Evolutionary conservation across 192 early-diverging fungal species (phyloP).

Genomic region (Coemansia sp.): DNA sequence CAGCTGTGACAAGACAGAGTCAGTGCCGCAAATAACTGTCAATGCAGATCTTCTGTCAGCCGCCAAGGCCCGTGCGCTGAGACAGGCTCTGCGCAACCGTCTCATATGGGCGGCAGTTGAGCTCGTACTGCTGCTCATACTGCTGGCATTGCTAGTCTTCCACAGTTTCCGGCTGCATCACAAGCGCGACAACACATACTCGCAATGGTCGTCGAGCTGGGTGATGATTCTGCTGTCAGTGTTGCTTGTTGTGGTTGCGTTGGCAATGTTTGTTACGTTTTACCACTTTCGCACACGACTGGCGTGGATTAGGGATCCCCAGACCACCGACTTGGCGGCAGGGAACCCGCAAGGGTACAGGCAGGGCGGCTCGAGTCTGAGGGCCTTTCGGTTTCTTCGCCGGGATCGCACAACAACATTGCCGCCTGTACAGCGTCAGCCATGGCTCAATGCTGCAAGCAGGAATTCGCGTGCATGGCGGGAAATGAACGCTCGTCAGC

Average conservation of each 20-base stretch:
- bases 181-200: slow-evolving; percentile 30
- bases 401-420: not conserved
- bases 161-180: slow-evolving; percentile 43
- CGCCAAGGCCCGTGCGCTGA: slow-evolving; percentile 23
- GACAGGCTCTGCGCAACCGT: slow-evolving; percentile 22
- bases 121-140: slow-evolving; percentile 24
- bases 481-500: slow-evolving; percentile 29
- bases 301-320: slow-evolving; percentile 29
- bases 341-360: slow-evolving; percentile 10
- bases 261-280: slow-evolving; percentile 36
- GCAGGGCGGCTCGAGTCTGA: slow-evolving; percentile 7
- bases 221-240: slow-evolving; percentile 48
- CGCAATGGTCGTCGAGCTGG: slow-evolving; percentile 51
- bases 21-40: slow-evolving; percentile 6
- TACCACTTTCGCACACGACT: slow-evolving; percentile 43
- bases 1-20: slow-evolving; percentile 2
- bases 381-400: slow-evolving; percentile 4
- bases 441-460: slow-evolving; percentile 31
- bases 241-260: slow-evolving; percentile 31
- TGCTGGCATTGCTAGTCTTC: slow-evolving; percentile 42
- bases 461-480: slow-evolving; percentile 45
- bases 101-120: slow-evolving; percentile 25
- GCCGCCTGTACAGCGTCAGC: slow-evolving; percentile 11
- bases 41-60: slow-evolving; percentile 13
- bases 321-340: slow-evolving; percentile 29